A percentile compares a stretch with the other conserved stretches of the same genome.
phyloP scores from a whole-genome alignment of 2,329 filamentous ascomycete genomes.

The Xylaria polymorpha region DNA sequence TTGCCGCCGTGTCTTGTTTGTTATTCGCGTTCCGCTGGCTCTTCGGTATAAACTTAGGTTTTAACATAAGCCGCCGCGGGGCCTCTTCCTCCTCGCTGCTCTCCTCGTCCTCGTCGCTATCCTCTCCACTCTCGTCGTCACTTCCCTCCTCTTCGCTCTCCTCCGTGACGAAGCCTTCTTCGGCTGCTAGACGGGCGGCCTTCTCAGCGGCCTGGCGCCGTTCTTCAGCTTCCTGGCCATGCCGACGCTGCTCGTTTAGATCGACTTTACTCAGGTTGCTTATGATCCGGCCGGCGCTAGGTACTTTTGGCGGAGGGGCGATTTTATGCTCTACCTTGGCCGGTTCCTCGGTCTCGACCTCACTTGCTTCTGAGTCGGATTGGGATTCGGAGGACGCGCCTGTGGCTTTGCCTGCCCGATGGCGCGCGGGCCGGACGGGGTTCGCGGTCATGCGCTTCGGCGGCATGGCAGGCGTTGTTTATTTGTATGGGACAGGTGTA shows the following conservation, averaged over 20 bases:
- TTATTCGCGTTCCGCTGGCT: slow-evolving; percentile 58
- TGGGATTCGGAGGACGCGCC: slow-evolving; percentile 62
- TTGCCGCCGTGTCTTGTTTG: slow-evolving; percentile 25
- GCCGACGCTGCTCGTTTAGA: slow-evolving; percentile 59
- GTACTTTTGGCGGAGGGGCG: slow-evolving; percentile 67
- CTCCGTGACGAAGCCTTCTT: slow-evolving; percentile 72
- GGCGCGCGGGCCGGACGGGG: slow-evolving; percentile 80
- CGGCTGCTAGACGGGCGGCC: slow-evolving; percentile 64
- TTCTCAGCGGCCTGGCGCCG: slow-evolving; percentile 61
- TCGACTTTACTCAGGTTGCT: slow-evolving; percentile 64
- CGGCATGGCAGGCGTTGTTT: slow-evolving; percentile 60
- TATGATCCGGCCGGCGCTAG: slow-evolving; percentile 67
- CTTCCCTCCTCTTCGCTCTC: slow-evolving; percentile 56
- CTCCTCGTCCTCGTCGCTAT: slow-evolving; percentile 55
- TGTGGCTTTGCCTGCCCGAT: slow-evolving; percentile 84
- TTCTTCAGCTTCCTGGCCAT: slow-evolving; percentile 60
- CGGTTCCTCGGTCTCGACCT: slow-evolving; percentile 51
- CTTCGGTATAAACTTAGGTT: slow-evolving; percentile 73
- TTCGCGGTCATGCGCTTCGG: slow-evolving; percentile 95
- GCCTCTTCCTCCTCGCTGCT: slow-evolving; percentile 69
- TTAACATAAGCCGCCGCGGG: slow-evolving; percentile 68
- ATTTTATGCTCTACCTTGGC: slow-evolving; percentile 51
- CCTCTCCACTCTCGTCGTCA: slow-evolving; percentile 53
- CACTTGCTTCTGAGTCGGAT: slow-evolving; percentile 61
- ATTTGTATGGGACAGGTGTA: not conserved